Evolutionary conservation across 768 basidiomycete species (phyloP).

Genomic region (Suillus decipiens): DNA sequence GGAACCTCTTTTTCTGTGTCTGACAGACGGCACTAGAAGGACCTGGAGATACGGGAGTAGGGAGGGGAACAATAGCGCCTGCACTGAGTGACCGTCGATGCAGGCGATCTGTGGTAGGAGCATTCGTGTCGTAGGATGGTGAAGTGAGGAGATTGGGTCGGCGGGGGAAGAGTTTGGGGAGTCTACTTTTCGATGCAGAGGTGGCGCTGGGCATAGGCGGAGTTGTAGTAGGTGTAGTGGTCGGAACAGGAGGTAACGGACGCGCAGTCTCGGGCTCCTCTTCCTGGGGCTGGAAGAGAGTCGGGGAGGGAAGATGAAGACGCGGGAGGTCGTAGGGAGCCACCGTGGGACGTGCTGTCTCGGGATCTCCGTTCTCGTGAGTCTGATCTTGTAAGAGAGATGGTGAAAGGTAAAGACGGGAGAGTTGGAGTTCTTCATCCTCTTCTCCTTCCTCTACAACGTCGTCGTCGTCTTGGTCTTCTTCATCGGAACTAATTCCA

Average conservation of each 20-base stretch:
- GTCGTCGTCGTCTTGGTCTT: conserved; percentile 42
- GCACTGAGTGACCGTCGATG: conserved; percentile 36
- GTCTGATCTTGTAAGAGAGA: conserved; percentile 25
- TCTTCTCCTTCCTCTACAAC: conserved; percentile 32
- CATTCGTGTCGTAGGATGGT: conserved; percentile 30
- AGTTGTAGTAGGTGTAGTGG: conserved; percentile 24
- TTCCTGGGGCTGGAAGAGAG: conserved; percentile 7
- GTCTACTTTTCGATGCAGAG: conserved; percentile 22
- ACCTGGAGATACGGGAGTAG: conserved; percentile 1
- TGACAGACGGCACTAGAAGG: conserved; percentile 8
- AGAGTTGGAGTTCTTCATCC: conserved; percentile 26
- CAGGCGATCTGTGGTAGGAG: conserved; percentile 25
- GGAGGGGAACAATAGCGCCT: conserved; percentile 23
- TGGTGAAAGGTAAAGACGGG: conserved; percentile 25
- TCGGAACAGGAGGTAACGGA: conserved; percentile 21
- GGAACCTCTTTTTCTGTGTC: conserved; percentile 38
- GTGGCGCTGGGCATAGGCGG: conserved; percentile 24
- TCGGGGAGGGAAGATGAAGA: background rate
- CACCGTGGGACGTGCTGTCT: conserved; percentile 14
- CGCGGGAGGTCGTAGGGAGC: background rate
- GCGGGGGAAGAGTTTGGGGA: conserved; percentile 38
- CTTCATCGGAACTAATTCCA: conserved; percentile 60
- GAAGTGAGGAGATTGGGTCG: conserved; percentile 33
- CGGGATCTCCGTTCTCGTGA: conserved; percentile 17
- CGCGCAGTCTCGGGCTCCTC: conserved; percentile 23